Conservation (phyloP, 2,329 filamentous ascomycete genomes). For the Ascochyta fabae region DNA sequence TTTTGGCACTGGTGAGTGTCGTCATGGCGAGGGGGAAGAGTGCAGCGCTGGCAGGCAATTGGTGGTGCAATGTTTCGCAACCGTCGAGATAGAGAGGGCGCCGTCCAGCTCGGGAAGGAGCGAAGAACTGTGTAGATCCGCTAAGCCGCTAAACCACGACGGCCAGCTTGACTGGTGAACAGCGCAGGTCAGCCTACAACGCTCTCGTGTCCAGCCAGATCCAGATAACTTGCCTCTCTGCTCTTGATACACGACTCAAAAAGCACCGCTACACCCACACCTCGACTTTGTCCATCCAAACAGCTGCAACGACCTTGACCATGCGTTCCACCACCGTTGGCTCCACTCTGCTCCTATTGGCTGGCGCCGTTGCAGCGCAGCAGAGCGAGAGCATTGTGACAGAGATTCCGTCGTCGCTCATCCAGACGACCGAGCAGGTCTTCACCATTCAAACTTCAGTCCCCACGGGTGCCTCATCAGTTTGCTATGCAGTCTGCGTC, state of each 20-base stretch:
- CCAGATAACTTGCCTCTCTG: constrained; percentile 3
- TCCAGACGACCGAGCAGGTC: constrained; percentile 25
- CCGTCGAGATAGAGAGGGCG: constrained; percentile 27
- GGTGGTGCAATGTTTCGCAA: constrained; percentile 34
- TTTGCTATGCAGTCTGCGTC: constrained; percentile 37
- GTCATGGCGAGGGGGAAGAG: constrained; percentile 31
- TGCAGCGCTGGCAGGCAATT: constrained; percentile 25
- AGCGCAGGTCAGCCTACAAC: constrained; percentile 11
- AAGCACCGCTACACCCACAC: background rate
- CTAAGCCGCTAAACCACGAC: constrained; percentile 16
- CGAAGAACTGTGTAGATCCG: constrained; percentile 30
- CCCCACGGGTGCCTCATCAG: constrained; percentile 21
- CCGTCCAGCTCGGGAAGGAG: constrained; percentile 40
- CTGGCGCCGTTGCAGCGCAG: constrained; percentile 28
- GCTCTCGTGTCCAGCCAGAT: constrained; percentile 3
- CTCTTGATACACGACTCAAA: background rate
- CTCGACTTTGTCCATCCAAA: background rate
- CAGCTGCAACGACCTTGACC: constrained; percentile 6
- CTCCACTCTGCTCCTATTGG: constrained; percentile 37
- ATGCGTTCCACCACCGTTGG: constrained; percentile 35
- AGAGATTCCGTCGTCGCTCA: constrained; percentile 10
- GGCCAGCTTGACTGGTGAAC: constrained; percentile 15
- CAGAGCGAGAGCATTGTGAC: constrained; percentile 11
- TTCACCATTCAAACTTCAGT: constrained; percentile 39
- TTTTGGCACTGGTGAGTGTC: constrained; percentile 33